Conservation (phyloP, 2,329 filamentous ascomycete genomes). For the Torrubiella hemipterigena region DNA sequence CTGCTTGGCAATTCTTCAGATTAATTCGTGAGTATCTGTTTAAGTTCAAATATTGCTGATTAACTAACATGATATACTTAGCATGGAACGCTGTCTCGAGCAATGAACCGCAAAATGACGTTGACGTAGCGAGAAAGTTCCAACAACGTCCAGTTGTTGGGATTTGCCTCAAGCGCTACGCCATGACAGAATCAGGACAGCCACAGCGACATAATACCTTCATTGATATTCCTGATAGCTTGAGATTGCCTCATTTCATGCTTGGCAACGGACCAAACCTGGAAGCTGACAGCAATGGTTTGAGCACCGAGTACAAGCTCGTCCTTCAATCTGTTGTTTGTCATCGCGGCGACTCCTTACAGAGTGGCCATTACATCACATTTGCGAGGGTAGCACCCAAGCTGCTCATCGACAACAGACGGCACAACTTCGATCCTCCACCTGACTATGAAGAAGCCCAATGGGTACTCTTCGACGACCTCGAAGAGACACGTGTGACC, state of each 20-base stretch:
- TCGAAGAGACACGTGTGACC: constrained; percentile 57
- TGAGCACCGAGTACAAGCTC: constrained; percentile 86
- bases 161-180: constrained; percentile 84
- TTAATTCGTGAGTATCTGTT: constrained; percentile 60
- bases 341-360: constrained; percentile 73
- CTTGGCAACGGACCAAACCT: constrained; percentile 59
- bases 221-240: constrained; percentile 73
- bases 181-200: constrained; percentile 54
- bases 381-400: constrained; percentile 65
- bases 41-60: not conserved
- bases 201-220: constrained; percentile 66
- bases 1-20: constrained; percentile 95
- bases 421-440: constrained; percentile 42
- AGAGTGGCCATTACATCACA: constrained; percentile 85
- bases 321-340: constrained; percentile 86
- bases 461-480: constrained; percentile 90
- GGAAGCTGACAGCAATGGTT: constrained; percentile 42
- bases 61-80: constrained; percentile 29
- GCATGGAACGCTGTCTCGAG: constrained; percentile 68
- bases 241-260: constrained; percentile 85
- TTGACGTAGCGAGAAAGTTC: constrained; percentile 82
- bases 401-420: constrained; percentile 46
- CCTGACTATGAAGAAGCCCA: constrained; percentile 58
- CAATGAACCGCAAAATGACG: constrained; percentile 47
- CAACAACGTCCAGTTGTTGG: constrained; percentile 76